Evolutionary conservation across 2,329 filamentous ascomycete genomes (phyloP).

Genomic region (Tolypocladium tropicale): DNA sequence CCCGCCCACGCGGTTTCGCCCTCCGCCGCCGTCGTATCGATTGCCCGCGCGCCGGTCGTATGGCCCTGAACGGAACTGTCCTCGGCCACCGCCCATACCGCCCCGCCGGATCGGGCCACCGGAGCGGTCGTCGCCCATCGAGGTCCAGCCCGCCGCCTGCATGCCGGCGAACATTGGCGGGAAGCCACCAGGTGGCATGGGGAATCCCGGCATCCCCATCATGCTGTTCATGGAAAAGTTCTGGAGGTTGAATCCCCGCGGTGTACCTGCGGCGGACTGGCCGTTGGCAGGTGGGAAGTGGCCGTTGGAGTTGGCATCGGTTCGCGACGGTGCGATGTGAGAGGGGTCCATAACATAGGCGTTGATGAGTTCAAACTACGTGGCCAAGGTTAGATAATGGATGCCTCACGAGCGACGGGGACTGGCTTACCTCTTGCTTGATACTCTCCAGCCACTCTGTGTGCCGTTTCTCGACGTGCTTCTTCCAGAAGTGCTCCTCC

Average conservation of each 20-base stretch:
- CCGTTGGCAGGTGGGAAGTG: conserved; percentile 79
- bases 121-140: conserved; percentile 45
- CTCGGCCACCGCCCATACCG: conserved; percentile 38
- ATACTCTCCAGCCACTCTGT: conserved; percentile 74
- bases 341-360: conserved; percentile 89
- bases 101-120: conserved; percentile 61
- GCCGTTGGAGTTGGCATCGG: conserved; percentile 89
- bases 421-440: conserved; percentile 61
- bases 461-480: conserved; percentile 96
- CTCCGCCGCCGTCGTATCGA: conserved; percentile 43
- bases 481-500: conserved; percentile 92
- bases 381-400: neutral
- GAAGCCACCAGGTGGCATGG: conserved; percentile 36
- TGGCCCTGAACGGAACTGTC: conserved; percentile 56
- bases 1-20: conserved; percentile 38
- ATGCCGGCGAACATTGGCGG: conserved; percentile 44
- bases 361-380: conserved; percentile 79
- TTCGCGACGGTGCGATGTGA: conserved; percentile 86
- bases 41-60: conserved; percentile 60
- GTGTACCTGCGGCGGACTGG: conserved; percentile 71
- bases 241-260: conserved; percentile 80
- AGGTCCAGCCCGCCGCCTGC: conserved; percentile 39
- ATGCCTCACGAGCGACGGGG: neutral
- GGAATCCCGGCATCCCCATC: conserved; percentile 51
- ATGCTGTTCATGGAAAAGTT: conserved; percentile 54